Evolutionary conservation across 108 stramenopile species (phyloP), one percentile per base, ranked within the genome.

Genomic region (Fragilariopsis cylindrus): DNA sequence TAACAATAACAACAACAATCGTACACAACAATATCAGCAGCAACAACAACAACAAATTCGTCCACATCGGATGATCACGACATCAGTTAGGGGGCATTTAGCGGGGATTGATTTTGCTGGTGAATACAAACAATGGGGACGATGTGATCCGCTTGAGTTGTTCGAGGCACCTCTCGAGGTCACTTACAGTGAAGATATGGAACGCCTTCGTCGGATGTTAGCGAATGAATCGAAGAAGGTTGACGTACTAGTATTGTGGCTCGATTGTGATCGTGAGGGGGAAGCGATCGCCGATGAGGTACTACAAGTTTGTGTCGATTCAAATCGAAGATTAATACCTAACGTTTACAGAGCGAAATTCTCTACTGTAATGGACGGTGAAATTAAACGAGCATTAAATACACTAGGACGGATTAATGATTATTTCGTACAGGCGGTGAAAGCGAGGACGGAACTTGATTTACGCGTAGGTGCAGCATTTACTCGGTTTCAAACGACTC

Each of bases 181-280:
- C 1, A 69, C 48, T 5, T 95, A 95, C 78, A 63, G 58, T 3
- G 77, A 85, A 19, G 94, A 95, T 65, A 92, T 95, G 90, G 50
- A 90, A 71, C 86, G 87, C 5, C 65, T 95, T 49, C 73, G 88
- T 71, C 80, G 76, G 13, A 95, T 92, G 91, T 60, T 95, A 46
- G 54, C 71, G 16, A 65, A 72, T 18, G 66, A 87, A 68, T 71
- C 88, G 13, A 65, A 70, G 48, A 43, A 73, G 7, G 87, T 72
- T 3, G 82, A 93, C 45, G 91, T 90, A 47, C 81, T 98, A 18
- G 91, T 99, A 53, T 80, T 99, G 45, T 99, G 99, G 99, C 77
- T 98, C 40, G 99, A 99, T 90, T 98, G 98, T 76, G 99, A 99
- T 85, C 89, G 96, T 21, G 99, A 99, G 81, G 99, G 97, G 57